Evolutionary conservation across 2,329 filamentous ascomycete genomes (phyloP).

Genomic region (Sclerotinia nivalis): DNA sequence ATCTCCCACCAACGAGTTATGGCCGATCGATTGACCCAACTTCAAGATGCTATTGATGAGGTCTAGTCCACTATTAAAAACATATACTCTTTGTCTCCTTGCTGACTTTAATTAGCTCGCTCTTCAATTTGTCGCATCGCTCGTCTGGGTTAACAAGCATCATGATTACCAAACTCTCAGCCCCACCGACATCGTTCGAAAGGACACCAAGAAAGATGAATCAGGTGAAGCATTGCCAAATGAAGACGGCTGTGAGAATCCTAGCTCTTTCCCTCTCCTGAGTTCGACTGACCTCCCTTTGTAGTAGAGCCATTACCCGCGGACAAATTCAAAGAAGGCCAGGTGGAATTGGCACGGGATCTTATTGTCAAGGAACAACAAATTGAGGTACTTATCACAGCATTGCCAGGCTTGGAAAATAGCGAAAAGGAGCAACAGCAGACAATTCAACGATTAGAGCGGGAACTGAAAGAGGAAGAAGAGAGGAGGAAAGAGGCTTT

Average conservation of each 20-base stretch:
- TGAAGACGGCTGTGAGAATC: slow-evolving; percentile 15
- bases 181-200: slow-evolving; percentile 58
- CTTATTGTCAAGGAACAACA: slow-evolving; percentile 80
- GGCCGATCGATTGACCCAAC: slow-evolving; percentile 76
- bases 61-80: slow-evolving; percentile 46
- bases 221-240: slow-evolving; percentile 29
- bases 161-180: slow-evolving; percentile 65
- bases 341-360: slow-evolving; percentile 73
- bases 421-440: slow-evolving; percentile 76
- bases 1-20: slow-evolving; percentile 46
- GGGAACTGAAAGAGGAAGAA: slow-evolving; percentile 64
- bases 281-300: slow-evolving; percentile 27
- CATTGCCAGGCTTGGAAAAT: slow-evolving; percentile 73
- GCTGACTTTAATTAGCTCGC: slow-evolving; percentile 52
- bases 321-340: slow-evolving; percentile 65
- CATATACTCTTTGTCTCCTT: not conserved
- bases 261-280: not conserved
- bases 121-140: slow-evolving; percentile 66
- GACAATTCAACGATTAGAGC: slow-evolving; percentile 64
- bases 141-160: slow-evolving; percentile 66
- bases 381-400: slow-evolving; percentile 75
- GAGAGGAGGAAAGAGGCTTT: slow-evolving; percentile 62
- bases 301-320: slow-evolving; percentile 61
- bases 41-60: slow-evolving; percentile 83
- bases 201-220: slow-evolving; percentile 48